phyloP scores from a whole-genome alignment of 192 early-diverging fungal genomes.

The Glomus cerebriforme region DNA sequence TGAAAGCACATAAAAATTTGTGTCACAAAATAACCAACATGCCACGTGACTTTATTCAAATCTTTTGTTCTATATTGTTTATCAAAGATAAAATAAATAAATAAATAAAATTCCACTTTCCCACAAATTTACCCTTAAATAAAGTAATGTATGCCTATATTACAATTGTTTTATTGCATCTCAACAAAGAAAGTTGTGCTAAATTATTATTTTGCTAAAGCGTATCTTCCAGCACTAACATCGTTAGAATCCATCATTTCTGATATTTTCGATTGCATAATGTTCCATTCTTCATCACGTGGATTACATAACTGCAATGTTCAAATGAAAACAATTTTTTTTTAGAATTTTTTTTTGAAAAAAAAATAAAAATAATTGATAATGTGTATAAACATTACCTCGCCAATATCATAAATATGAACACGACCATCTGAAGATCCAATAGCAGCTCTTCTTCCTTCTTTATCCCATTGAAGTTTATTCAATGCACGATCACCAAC shows the following conservation, averaged over 20 bases:
- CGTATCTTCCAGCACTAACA: neutral
- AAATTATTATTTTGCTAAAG: constrained; percentile 6
- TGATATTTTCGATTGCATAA: constrained; percentile 20
- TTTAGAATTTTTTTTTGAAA: neutral
- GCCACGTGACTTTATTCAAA: too few relatives aligned
- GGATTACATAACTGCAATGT: constrained; percentile 11
- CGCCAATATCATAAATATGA: constrained; percentile 92
- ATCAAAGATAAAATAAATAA: neutral
- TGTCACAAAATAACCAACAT: too few relatives aligned
- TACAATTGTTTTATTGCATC: neutral
- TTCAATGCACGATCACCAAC: constrained; percentile 80
- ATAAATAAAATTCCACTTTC: neutral
- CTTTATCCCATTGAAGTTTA: constrained; percentile 94
- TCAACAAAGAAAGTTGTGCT: neutral
- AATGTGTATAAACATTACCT: constrained; percentile 52
- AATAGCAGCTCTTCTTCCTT: constrained; percentile 76
- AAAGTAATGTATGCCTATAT: neutral
- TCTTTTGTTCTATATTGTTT: too few relatives aligned
- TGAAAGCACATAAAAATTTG: too few relatives aligned
- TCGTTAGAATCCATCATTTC: constrained; percentile 12
- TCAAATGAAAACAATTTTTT: neutral
- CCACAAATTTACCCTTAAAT: neutral
- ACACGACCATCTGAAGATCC: constrained; percentile 86
- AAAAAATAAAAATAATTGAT: neutral
- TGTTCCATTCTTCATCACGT: constrained; percentile 11